These are phyloP conservation scores for Dactylellina drechsleri DNA, from an alignment of 2,329 filamentous ascomycete species.

Conservation along the genomic window DNA sequence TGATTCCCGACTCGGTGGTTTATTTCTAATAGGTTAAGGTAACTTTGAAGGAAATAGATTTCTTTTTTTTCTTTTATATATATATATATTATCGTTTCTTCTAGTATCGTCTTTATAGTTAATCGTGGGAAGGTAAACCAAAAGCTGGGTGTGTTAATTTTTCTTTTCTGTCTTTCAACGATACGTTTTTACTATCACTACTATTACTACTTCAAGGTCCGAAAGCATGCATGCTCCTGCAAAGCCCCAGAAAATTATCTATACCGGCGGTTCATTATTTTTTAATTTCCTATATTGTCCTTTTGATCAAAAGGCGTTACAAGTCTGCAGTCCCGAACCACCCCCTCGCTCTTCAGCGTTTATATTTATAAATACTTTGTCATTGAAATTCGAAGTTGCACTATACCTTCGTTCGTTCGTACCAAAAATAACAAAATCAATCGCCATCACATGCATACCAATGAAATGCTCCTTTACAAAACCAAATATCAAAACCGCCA, in stretches of 20 bases:
- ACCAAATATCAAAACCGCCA: neutral
- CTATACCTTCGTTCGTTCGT: conserved; percentile 1
- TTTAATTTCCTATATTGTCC: conserved; percentile 7
- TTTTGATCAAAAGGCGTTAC: conserved; percentile 18
- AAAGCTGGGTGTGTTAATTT: conserved; percentile 21
- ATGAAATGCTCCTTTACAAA: neutral
- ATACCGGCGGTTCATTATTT: conserved; percentile 11
- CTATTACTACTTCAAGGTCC: neutral
- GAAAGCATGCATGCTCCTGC: conserved; percentile 1
- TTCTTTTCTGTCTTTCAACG: conserved; percentile 6
- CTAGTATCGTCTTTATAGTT: conserved; percentile 6
- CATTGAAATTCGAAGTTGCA: conserved; percentile 3
- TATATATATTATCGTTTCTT: conserved; percentile 16
- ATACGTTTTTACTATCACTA: neutral
- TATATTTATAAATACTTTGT: neutral
- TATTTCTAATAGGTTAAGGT: conserved; percentile 6
- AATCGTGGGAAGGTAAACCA: conserved; percentile 15
- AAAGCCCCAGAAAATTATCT: neutral
- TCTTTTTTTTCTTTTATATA: conserved; percentile 4
- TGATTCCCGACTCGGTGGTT: conserved; percentile 14
- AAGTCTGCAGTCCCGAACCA: conserved; percentile 7
- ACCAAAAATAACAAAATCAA: neutral
- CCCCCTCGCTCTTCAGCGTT: conserved; percentile 8
- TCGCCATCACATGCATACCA: conserved; percentile 6
- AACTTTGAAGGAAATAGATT: conserved; percentile 25